These are phyloP conservation scores for Cystobasidium slooffiae DNA, from an alignment of 1,284 basidiomycete species.

Conservation along the genomic window DNA sequence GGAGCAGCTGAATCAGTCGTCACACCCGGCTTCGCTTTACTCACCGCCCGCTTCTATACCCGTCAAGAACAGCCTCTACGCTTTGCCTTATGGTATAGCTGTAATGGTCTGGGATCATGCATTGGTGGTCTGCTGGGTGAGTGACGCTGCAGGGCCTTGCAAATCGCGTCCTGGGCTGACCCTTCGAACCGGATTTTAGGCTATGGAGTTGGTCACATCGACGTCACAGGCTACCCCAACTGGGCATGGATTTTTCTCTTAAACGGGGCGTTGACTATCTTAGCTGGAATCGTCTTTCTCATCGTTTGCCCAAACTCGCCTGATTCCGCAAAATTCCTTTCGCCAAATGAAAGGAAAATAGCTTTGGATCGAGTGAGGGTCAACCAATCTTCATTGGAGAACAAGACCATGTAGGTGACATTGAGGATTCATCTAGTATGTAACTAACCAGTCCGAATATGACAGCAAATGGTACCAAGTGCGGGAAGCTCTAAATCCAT, in stretches of 20 bases:
- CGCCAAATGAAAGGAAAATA: constrained; percentile 32
- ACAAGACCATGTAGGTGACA: constrained; percentile 14
- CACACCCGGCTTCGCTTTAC: constrained; percentile 57
- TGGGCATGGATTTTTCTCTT: constrained; percentile 56
- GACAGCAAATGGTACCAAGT: constrained; percentile 41
- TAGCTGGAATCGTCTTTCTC: constrained; percentile 53
- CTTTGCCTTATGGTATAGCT: constrained; percentile 54
- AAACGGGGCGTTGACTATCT: constrained; percentile 53
- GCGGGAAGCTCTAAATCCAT: constrained; percentile 35
- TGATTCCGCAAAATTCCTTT: constrained; percentile 50
- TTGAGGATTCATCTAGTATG: too few species aligned
- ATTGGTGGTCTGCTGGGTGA: constrained; percentile 52
- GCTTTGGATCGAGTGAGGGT: constrained; percentile 31
- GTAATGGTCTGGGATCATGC: constrained; percentile 54
- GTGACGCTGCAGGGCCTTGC: neutral
- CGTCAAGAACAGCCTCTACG: constrained; percentile 55
- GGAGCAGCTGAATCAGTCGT: constrained; percentile 56
- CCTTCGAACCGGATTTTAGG: neutral
- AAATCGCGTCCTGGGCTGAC: neutral
- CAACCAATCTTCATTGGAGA: constrained; percentile 35
- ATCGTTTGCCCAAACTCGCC: constrained; percentile 54
- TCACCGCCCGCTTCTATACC: constrained; percentile 56
- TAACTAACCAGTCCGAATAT: too few species aligned
- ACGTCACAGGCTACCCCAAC: constrained; percentile 46
- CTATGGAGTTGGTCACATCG: constrained; percentile 55